Evolutionary conservation across 202 grass and related monocot genomes (phyloP).

Genomic region (Zoysia matrella): DNA sequence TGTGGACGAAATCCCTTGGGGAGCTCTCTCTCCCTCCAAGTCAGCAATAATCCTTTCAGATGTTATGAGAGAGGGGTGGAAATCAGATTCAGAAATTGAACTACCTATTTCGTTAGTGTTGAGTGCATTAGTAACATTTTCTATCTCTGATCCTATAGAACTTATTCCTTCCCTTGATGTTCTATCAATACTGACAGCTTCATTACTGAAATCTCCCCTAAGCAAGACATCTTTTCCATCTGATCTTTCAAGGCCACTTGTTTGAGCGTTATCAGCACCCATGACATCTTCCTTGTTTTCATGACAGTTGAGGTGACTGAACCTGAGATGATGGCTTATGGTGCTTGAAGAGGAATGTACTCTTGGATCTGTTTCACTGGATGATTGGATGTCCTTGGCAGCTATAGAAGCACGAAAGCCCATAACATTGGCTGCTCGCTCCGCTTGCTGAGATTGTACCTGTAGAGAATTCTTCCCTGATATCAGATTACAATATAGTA

Average conservation of each 20-base stretch:
- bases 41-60: slow-evolving; percentile 49
- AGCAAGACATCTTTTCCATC: slow-evolving; percentile 47
- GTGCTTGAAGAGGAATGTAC: slow-evolving; percentile 66
- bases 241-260: slow-evolving; percentile 50
- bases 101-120: too few relatives aligned
- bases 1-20: slow-evolving; percentile 32
- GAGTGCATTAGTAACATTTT: too few relatives aligned
- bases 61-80: slow-evolving; percentile 23
- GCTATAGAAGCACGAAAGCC: slow-evolving; percentile 49
- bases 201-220: slow-evolving; percentile 33
- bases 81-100: slow-evolving; percentile 19
- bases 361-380: slow-evolving; percentile 51
- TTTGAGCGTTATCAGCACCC: slow-evolving; percentile 47
- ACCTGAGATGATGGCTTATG: slow-evolving; percentile 33
- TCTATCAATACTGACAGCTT: slow-evolving; percentile 41
- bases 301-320: too few relatives aligned
- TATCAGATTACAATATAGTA: slow-evolving; percentile 24
- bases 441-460: slow-evolving; percentile 54
- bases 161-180: slow-evolving; percentile 4
- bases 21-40: slow-evolving; percentile 43
- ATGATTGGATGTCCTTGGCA: slow-evolving; percentile 55
- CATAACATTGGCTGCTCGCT: slow-evolving; percentile 26
- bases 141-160: too few relatives aligned
- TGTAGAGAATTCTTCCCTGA: slow-evolving; percentile 38
- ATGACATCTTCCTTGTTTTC: slow-evolving; percentile 45